Conservation (phyloP, 1,284 basidiomycete genomes). For the Phlebopus sp. region DNA sequence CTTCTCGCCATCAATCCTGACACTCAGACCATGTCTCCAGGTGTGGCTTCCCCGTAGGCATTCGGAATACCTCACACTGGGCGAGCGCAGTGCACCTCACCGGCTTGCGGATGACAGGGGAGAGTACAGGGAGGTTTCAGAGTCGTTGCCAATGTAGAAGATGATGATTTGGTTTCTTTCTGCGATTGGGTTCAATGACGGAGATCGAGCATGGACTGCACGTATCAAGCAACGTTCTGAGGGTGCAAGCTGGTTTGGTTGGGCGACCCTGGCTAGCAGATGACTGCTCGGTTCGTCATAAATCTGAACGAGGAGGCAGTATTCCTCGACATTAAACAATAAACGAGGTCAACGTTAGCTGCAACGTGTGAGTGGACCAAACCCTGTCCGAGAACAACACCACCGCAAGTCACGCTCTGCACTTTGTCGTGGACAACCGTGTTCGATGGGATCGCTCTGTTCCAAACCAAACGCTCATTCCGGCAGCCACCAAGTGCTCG, state of each 20-base stretch:
- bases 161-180: too few species aligned
- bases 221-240: neutral
- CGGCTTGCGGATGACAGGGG: slow-evolving; percentile 32
- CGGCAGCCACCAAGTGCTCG: slow-evolving; percentile 55
- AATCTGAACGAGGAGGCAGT: slow-evolving; percentile 4
- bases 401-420: neutral
- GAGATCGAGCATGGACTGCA: neutral
- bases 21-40: slow-evolving; percentile 34
- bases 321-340: too few species aligned
- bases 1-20: slow-evolving; percentile 19
- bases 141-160: slow-evolving; percentile 26
- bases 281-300: slow-evolving; percentile 1
- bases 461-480: slow-evolving; percentile 54
- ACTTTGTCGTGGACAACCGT: slow-evolving; percentile 3
- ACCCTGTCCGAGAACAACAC: neutral
- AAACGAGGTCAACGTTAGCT: slow-evolving; percentile 20
- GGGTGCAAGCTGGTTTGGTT: slow-evolving; percentile 3
- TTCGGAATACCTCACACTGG: slow-evolving; percentile 48
- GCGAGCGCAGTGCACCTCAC: slow-evolving; percentile 35
- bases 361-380: slow-evolving; percentile 14
- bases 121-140: slow-evolving; percentile 42
- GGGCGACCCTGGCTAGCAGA: slow-evolving; percentile 2
- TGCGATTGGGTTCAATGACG: slow-evolving; percentile 2
- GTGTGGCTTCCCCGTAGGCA: slow-evolving; percentile 58
- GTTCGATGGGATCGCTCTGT: slow-evolving; percentile 63